Base-by-base conservation (phyloP, 164 flowering plant genomes). In the Hamamelis virginiana region DNA sequence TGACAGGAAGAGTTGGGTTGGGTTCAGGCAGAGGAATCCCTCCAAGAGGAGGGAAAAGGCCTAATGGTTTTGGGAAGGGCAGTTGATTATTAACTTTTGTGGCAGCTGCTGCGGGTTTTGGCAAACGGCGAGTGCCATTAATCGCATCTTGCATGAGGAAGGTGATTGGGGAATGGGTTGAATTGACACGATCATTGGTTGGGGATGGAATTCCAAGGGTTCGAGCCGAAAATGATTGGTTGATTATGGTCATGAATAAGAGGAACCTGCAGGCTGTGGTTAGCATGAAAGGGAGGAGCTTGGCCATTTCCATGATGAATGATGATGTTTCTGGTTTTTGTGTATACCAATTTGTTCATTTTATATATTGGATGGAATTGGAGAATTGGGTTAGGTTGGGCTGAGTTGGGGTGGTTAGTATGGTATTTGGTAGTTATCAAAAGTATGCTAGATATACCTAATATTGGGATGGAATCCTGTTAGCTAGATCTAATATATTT, bases 91-190 rank as follows among this genome's bases (percentile, higher is more conserved):
- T 69, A n/a, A 65, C 59, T 60, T 59, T 62, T 1, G 77, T 45
- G 12, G 73, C 65, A 4, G 74, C 56, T 1, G 73, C 65, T 5
- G 74, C 56, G 0, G 79, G 66, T 22, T 18, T 71, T 21, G 77
- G 13, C 15, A 64, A 38, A 22, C 67, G 66, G 1, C 38, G 62
- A 9, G 74, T 27, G 3, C 8, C 28, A 50, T 57, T 65, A 59
- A 84, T 74, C 22, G 76, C 52, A 43, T 81, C 69, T 63, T 66
- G 62, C 76, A 81, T 81, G 33, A 72, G 64, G 71, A 81, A 81
- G 21, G 73, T 64, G 60, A 76, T 57, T 22, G 69, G 59, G 69
- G 28, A 65, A 44, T 67, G 78, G 56, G 70, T 51, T 16, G 21
- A 69, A 6, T 56, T 43, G 41, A 38, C 33, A 51, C 67, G 63